Evolutionary conservation across 805 yeast genomes (phyloP), one percentile per base, ranked within the genome.

Genomic region (Lipomyces mesembrius): DNA sequence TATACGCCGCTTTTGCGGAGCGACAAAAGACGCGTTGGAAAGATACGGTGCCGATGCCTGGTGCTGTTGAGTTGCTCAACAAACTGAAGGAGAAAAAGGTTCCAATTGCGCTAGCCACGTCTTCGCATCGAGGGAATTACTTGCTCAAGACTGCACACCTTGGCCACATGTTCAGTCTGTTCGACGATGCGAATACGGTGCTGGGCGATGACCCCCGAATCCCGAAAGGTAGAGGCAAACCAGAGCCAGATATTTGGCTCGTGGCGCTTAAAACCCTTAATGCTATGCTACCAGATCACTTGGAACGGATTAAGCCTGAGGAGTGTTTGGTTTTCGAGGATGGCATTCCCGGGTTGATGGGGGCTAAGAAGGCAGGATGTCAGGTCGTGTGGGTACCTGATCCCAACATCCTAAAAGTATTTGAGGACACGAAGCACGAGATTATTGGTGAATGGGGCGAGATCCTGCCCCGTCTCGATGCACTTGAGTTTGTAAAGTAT

Each of bases 321-420:
- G 97, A 95, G 74, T 90, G 96, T 74, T 77, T 95, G 39, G 89
- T 95, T 1, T 95, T 95, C 77, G 99, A 95, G 80, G 99, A 95
- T 78, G 98, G 97, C 2, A 81, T 92, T 56, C 93, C 97, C 0
- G 99, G 99, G 2, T 94, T 94, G 27, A 75, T 81, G 20, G 88
- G 97, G 2, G 99, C 97, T 14, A 84, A 83, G 64, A 87, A 90
- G 20, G 92, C 97, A 46, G 93, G 92, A 11, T 90, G 91, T 14
- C 83, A 83, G 63, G 97, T 94, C n/a, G 84, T 94, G 59, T 95
- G 98, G 99, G 89, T 93, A 14, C 98, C 99, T 9, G 94, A 94
- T 77, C 83, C 83, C 32, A 85, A 90, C 65, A 96, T 96, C 0
- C 74, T 84, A 43, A 79, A 81, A 22, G 83, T 85, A 7, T 77